Percentiles rank a stretch among this genome's conserved stretches.
Evolutionary conservation across 495 filamentous ascomycete species (phyloP).

Genomic region (Talaromyces liani): DNA sequence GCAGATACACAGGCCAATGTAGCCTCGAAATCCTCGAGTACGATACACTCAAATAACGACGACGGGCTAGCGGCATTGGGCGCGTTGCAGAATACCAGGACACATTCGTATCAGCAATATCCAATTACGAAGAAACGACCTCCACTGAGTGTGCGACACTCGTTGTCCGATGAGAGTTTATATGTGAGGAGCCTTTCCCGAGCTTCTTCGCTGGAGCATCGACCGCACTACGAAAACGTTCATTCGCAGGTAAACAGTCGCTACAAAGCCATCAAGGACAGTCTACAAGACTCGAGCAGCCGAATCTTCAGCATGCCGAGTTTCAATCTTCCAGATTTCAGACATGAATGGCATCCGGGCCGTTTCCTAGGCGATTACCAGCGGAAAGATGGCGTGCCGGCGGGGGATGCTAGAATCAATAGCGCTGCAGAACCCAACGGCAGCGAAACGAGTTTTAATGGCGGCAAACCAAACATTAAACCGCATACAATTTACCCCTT

Average conservation of each 20-base stretch:
- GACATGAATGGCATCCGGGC: constrained; percentile 30
- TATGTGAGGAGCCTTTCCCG: constrained; percentile 57
- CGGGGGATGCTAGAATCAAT: not conserved
- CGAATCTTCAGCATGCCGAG: constrained; percentile 56
- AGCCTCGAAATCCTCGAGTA: not conserved
- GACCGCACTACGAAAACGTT: constrained; percentile 68
- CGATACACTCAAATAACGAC: not conserved
- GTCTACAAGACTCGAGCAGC: constrained; percentile 70
- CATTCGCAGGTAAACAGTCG: constrained; percentile 73
- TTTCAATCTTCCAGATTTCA: constrained; percentile 45
- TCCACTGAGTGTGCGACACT: constrained; percentile 40
- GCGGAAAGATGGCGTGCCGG: constrained; percentile 12
- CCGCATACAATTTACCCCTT: constrained; percentile 35
- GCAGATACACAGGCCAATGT: not conserved
- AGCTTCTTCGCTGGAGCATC: constrained; percentile 77
- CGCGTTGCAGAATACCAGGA: not conserved
- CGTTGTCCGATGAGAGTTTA: constrained; percentile 70
- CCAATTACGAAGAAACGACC: not conserved
- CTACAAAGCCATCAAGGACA: constrained; percentile 87
- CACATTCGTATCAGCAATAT: constrained; percentile 2
- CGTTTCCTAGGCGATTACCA: constrained; percentile 14
- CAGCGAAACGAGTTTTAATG: constrained; percentile 62
- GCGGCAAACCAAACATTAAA: constrained; percentile 51
- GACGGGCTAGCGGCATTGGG: constrained; percentile 3
- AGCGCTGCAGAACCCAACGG: constrained; percentile 7